Base-by-base conservation (phyloP, 2,329 filamentous ascomycete species). In the Pezicula neosporulosa region DNA sequence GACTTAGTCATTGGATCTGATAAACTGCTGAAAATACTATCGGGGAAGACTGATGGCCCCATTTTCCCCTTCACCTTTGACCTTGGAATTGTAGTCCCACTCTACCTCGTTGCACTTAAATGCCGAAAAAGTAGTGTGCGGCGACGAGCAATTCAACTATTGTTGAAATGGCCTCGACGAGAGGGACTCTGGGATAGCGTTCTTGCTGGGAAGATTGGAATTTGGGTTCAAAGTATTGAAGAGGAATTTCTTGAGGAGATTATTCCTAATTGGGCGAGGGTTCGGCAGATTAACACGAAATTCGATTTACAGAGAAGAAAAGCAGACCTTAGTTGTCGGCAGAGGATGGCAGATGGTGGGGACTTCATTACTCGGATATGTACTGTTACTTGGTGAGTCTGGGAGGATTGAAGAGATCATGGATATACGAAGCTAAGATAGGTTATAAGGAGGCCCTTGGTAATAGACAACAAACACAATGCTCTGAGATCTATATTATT, bases 121-220 rank as follows among this genome's bases (percentile, higher is more conserved):
- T 86, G 82, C 58, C 77, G 82, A 4, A 76, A 85, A 52, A 73
- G 76, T 0, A 57, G 69, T 2, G 72, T 78, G 36, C 76, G 84
- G 12, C 72, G 80, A n/a, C 76, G 79, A 57, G 83, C 84, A 9
- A 82, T 87, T 39, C 74, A 80, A 56, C 68, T 87, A 8, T 67
- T 87, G 47, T 71, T 74, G 48, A 80, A 77, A 57, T 81, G 80
- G 59, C 77, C 81, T 7, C 72, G 83, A 13, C 74, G 83, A 43
- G 84, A 87, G 66, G 83, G 81, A 27, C 83, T 87, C 72, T 87
- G 84, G 84, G 83, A 87, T 50, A 52, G 44, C 4, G 53, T 56
- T 2, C 51, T 53, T 16, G 49, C 51, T 6, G 51, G 44, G 13
- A 49, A 41, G 8, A 47, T 58, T 13, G 56, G 52, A 10, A n/a